Evolutionary conservation across 352 stramenopile species (phyloP).

Genomic region (Globisporangium barbulae): DNA sequence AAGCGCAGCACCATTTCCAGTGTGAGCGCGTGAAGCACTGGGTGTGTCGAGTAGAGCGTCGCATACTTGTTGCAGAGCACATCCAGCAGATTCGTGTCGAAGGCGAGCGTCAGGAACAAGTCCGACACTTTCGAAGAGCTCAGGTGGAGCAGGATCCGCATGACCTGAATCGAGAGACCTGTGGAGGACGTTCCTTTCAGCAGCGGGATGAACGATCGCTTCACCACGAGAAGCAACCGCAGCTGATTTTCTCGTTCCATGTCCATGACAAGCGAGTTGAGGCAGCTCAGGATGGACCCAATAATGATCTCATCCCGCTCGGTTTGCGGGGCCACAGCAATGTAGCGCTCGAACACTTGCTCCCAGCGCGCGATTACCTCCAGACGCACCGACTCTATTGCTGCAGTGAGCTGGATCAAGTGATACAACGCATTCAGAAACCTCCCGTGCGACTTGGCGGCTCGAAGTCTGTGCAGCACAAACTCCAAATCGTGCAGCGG

Average conservation of each 20-base stretch:
- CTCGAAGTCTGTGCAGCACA: constrained; percentile 28
- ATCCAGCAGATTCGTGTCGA: constrained; percentile 50
- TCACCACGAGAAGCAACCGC: constrained; percentile 43
- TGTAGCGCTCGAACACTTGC: constrained; percentile 41
- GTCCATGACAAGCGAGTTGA: constrained; percentile 32
- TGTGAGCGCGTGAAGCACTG: constrained; percentile 41
- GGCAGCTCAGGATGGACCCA: constrained; percentile 30
- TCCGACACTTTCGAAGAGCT: constrained; percentile 39
- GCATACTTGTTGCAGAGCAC: constrained; percentile 49
- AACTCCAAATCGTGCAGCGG: constrained; percentile 24
- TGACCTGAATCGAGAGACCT: constrained; percentile 33
- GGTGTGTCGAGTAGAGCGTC: constrained; percentile 33
- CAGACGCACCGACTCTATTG: constrained; percentile 19
- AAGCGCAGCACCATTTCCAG: constrained; percentile 42
- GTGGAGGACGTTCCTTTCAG: constrained; percentile 30
- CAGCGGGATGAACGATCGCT: constrained; percentile 49
- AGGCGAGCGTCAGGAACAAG: constrained; percentile 56
- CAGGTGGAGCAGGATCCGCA: constrained; percentile 46
- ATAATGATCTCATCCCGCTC: constrained; percentile 59
- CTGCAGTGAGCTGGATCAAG: constrained; percentile 35
- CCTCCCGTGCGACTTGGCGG: constrained; percentile 48
- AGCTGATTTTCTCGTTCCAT: constrained; percentile 42
- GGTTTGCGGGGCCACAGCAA: constrained; percentile 33
- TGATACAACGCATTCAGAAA: constrained; percentile 69
- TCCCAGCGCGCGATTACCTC: constrained; percentile 39